Conservation (phyloP, 2,329 filamentous ascomycete species). For the Davidsoniella eucalypti region DNA sequence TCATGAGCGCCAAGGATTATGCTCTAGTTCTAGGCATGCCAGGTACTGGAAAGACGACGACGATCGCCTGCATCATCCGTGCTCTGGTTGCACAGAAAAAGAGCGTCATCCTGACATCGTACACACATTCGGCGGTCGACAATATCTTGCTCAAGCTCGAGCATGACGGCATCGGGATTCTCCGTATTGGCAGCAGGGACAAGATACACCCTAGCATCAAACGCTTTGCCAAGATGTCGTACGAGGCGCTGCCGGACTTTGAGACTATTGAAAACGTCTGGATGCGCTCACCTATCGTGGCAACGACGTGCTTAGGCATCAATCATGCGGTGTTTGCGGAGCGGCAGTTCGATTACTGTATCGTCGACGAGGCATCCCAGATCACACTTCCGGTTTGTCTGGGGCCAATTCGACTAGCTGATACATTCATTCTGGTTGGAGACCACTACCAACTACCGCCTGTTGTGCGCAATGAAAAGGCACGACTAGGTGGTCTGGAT, state of each 20-base stretch:
- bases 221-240: slow-evolving; percentile 66
- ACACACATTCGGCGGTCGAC: slow-evolving; percentile 95
- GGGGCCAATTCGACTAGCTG: slow-evolving; percentile 82
- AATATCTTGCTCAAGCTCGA: slow-evolving; percentile 91
- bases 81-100: slow-evolving; percentile 79
- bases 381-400: slow-evolving; percentile 92
- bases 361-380: slow-evolving; percentile 94
- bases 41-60: slow-evolving; percentile 94
- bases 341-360: slow-evolving; percentile 90
- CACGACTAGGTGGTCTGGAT: slow-evolving; percentile 71
- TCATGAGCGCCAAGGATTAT: slow-evolving; percentile 91
- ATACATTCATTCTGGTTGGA: slow-evolving; percentile 84
- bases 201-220: slow-evolving; percentile 52
- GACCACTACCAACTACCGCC: slow-evolving; percentile 95
- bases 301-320: slow-evolving; percentile 85
- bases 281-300: slow-evolving; percentile 75
- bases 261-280: slow-evolving; percentile 74
- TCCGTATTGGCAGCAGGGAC: slow-evolving; percentile 69
- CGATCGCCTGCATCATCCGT: slow-evolving; percentile 91
- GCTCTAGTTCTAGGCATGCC: slow-evolving; percentile 97
- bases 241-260: slow-evolving; percentile 55
- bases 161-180: slow-evolving; percentile 56
- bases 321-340: slow-evolving; percentile 78
- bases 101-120: slow-evolving; percentile 82
- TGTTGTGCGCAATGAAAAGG: slow-evolving; percentile 81